Percentiles rank a stretch among this genome's conserved stretches.
phyloP scores from a whole-genome alignment of 139 green algal genomes.

The Chlorella sorokiniana region DNA sequence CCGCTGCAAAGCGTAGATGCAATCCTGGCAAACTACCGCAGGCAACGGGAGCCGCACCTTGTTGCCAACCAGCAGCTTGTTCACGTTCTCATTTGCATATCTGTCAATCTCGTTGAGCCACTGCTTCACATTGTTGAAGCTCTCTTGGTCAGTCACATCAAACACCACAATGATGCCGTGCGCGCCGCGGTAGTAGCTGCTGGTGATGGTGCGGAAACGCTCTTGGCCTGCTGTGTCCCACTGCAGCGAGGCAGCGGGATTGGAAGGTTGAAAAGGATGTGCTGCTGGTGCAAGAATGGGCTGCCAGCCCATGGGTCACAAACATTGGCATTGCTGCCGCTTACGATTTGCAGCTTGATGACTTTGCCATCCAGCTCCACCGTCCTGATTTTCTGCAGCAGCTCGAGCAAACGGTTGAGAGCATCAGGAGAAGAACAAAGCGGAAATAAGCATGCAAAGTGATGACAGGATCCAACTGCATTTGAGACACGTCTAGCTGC shows the following conservation, averaged over 20 bases:
- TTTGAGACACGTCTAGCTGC: not conserved
- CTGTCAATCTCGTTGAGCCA: conserved; percentile 99
- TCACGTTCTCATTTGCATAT: conserved; percentile 99
- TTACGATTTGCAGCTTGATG: conserved; percentile 99
- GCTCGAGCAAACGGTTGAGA: not conserved
- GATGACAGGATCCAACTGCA: not conserved
- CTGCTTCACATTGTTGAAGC: conserved; percentile 99
- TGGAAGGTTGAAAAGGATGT: not conserved
- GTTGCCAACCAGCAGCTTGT: conserved; percentile 99
- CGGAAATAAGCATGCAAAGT: not conserved
- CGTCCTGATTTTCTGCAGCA: conserved; percentile 96
- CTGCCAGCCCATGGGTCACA: not conserved
- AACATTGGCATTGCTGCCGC: conserved; percentile 12
- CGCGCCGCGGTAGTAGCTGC: conserved; percentile 96
- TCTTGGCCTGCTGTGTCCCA: conserved; percentile 99
- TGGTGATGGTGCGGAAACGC: conserved; percentile 98
- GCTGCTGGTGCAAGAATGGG: not conserved
- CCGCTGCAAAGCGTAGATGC: not conserved
- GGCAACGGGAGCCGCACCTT: too few relatives aligned
- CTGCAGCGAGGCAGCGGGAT: conserved; percentile 52
- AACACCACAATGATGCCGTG: conserved; percentile 99
- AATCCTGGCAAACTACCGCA: too few relatives aligned
- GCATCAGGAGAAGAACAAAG: not conserved
- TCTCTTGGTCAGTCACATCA: conserved; percentile 98
- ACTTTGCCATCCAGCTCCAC: conserved; percentile 99